Percentiles rank a stretch among this genome's conserved stretches.
Conservation (phyloP, 139 green algal genomes). For the Chlorella sp. region DNA sequence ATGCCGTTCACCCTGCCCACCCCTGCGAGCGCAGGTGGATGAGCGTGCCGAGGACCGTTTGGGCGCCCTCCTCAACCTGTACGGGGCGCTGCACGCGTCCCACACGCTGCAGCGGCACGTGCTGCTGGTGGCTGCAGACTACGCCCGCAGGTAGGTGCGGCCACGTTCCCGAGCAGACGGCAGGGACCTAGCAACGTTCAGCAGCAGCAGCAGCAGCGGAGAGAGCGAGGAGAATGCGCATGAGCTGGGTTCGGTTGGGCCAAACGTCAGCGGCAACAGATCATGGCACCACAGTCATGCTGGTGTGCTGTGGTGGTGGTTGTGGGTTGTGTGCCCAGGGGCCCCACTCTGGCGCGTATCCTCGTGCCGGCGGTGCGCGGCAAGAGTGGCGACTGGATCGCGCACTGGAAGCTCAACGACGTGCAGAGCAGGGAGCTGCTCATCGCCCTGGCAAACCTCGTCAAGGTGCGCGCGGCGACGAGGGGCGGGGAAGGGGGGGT, state of each 20-base stretch:
- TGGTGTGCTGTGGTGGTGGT: too few species aligned
- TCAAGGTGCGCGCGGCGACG: conserved; percentile 29
- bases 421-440: conserved; percentile 30
- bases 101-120: conserved; percentile 13
- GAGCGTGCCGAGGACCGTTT: conserved; percentile 32
- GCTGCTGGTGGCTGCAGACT: conserved; percentile 23
- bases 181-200: too few species aligned
- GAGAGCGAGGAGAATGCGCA: too few species aligned
- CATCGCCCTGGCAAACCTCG: conserved; percentile 29
- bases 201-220: too few species aligned
- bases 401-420: conserved; percentile 25
- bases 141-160: conserved; percentile 18
- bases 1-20: too few species aligned
- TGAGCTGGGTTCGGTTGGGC: too few species aligned
- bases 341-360: conserved; percentile 7
- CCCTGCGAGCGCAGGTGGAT: conserved; percentile 33
- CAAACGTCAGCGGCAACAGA: too few species aligned
- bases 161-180: too few species aligned
- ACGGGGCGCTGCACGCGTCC: conserved; percentile 4
- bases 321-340: too few species aligned
- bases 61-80: conserved; percentile 26
- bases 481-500: background rate
- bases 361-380: conserved; percentile 20
- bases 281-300: too few species aligned
- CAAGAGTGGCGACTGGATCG: conserved; percentile 35